These are phyloP conservation scores for Micractinium sp. DNA, from an alignment of 139 green algal species.

Conservation along the genomic window DNA sequence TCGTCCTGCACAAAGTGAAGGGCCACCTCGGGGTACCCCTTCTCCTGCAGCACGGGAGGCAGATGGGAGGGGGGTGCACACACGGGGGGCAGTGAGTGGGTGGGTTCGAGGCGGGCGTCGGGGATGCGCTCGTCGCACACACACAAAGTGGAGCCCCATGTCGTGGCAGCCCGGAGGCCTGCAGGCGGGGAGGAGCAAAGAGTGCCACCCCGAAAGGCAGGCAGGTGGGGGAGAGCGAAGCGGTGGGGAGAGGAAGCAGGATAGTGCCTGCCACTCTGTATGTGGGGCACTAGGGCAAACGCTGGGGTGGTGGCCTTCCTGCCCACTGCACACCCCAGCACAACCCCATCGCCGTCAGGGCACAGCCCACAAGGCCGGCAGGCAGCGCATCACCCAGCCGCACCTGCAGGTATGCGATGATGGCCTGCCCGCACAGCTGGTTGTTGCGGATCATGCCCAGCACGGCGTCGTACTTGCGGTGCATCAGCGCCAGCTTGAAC, in stretches of 20 bases:
- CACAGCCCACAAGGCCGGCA: not conserved
- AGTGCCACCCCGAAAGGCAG: too few species aligned
- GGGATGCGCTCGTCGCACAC: not conserved
- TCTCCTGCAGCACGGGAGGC: slow-evolving; percentile 58
- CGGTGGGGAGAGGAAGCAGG: not conserved
- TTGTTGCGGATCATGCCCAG: slow-evolving; percentile 91
- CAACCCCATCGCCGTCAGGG: not conserved
- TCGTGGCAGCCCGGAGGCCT: too few species aligned
- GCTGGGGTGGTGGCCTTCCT: too few species aligned
- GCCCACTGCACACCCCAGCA: too few species aligned
- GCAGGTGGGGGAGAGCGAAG: too few species aligned
- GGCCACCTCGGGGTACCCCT: slow-evolving; percentile 98
- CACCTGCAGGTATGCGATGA: slow-evolving; percentile 97
- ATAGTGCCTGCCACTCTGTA: not conserved
- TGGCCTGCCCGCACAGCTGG: slow-evolving; percentile 92
- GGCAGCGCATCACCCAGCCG: not conserved
- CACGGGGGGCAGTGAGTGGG: not conserved
- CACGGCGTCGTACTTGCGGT: slow-evolving; percentile 95
- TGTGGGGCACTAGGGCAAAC: not conserved
- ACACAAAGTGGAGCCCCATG: too few species aligned
- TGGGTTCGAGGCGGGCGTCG: not conserved
- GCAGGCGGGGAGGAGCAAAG: too few species aligned
- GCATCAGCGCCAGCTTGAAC: slow-evolving; percentile 98
- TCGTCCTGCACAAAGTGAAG: slow-evolving; percentile 96
- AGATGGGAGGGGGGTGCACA: not conserved